These are phyloP conservation scores for Trichoderma brevicompactum DNA, from an alignment of 2,329 filamentous ascomycete genomes.

Conservation along the genomic window DNA sequence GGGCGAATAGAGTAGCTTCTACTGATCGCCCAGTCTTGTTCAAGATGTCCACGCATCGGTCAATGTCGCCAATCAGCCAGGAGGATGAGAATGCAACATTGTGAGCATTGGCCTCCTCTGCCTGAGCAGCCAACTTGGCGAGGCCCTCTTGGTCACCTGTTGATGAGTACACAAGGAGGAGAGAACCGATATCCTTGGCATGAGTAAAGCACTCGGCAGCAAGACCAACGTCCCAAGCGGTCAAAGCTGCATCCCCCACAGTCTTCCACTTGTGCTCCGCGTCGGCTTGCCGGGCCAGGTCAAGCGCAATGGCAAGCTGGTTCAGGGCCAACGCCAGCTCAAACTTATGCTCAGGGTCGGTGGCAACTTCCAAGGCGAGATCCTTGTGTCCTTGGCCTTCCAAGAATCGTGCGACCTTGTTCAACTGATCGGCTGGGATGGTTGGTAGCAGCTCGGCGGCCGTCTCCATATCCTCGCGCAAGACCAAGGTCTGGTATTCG, in stretches of 20 bases:
- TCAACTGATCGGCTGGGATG: conserved; percentile 90
- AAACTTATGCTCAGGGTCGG: conserved; percentile 94
- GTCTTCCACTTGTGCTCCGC: conserved; percentile 98
- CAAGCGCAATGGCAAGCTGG: conserved; percentile 81
- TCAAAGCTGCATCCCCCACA: conserved; percentile 87
- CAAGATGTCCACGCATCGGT: conserved; percentile 79
- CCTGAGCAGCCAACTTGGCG: conserved; percentile 71
- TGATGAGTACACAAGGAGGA: conserved; percentile 86
- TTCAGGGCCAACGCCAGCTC: conserved; percentile 84
- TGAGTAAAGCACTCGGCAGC: conserved; percentile 93
- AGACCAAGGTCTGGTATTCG: conserved; percentile 94
- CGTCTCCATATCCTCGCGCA: conserved; percentile 90
- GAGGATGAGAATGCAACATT: conserved; percentile 91
- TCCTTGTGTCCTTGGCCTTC: conserved; percentile 98
- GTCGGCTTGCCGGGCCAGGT: conserved; percentile 80
- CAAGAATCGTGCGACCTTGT: conserved; percentile 96
- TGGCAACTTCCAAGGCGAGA: conserved; percentile 89
- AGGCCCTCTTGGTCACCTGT: conserved; percentile 80
- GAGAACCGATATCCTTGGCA: conserved; percentile 85
- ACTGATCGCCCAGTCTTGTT: conserved; percentile 76
- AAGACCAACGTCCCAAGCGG: conserved; percentile 82
- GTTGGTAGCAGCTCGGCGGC: conserved; percentile 82
- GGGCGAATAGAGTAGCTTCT: conserved; percentile 88
- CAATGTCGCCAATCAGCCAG: conserved; percentile 84
- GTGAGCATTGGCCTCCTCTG: conserved; percentile 76